Evolutionary conservation across 441 rosid species (phyloP), one percentile per base, ranked within the genome.

Genomic region (Pelargonium fulgidum): DNA sequence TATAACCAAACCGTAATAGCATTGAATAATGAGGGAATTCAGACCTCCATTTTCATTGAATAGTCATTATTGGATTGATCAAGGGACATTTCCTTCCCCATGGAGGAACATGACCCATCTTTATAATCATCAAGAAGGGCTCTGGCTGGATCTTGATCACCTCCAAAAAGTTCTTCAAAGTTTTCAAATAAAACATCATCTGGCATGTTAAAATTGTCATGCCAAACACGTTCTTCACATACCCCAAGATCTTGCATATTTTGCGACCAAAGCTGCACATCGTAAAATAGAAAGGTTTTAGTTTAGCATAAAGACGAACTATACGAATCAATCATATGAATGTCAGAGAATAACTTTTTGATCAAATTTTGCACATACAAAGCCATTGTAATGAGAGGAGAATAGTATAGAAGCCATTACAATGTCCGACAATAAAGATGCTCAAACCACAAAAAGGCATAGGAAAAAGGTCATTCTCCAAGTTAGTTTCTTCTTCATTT

Each of bases 191-290:
- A 85, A 72, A 82, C 75, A 75, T 89, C 97, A 68, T 93, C 97
- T 17, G 97, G 97, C 33, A 89, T 86, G 70, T 83, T 81, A 45
- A 86, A 81, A 75, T 87, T 84, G 48, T 86, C 90, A 56, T 73
- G 74, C 56, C 68, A 77, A 5, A 78, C 73, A 59, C 73, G 73
- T 64, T 90, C 93, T 74, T 90, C 88, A 65, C 96, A 92, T 64
- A 90, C 85, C 11, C 93, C 95, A 67, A 92, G 85, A 68, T 90
- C 96, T 86, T 86, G 93, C 79, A 92, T 81, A 71, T 85, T 89
- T 72, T 90, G 96, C 78, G 86, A 64, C 94, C 93, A 87, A 63
- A 90, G 69, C 98, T 92, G 81, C 81, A 65, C 47, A 68, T 65
- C 3, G 45, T 62, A 72, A 71, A 20, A 36, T 33, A 64, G 33